A percentile compares a stretch with the other conserved stretches of the same genome.
phyloP scores from a whole-genome alignment of 1,284 basidiomycete genomes.

The Cystobasidium pallidum region DNA sequence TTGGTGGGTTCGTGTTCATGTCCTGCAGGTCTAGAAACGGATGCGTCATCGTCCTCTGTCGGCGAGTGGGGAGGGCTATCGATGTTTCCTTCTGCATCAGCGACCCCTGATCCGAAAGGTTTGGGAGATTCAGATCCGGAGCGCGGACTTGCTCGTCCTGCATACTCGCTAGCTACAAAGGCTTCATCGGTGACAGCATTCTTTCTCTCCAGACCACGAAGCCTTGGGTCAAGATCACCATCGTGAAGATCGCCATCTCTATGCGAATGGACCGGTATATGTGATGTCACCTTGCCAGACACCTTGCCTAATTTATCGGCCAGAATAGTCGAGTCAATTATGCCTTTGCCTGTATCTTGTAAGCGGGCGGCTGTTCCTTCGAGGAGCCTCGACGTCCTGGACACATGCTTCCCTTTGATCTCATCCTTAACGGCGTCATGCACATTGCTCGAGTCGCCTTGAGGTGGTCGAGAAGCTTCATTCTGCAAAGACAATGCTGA shows the following conservation, averaged over 20 bases:
- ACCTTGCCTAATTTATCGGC: slow-evolving; percentile 21
- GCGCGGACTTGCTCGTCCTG: slow-evolving; percentile 3
- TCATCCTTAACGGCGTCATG: background rate
- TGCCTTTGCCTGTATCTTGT: slow-evolving; percentile 20
- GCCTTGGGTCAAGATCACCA: background rate
- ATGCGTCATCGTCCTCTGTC: background rate
- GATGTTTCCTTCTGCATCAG: slow-evolving; percentile 4
- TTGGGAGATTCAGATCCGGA: slow-evolving; percentile 15
- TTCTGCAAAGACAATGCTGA: slow-evolving; percentile 6
- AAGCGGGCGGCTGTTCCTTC: slow-evolving; percentile 16
- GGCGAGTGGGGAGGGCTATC: background rate
- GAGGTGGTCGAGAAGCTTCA: background rate
- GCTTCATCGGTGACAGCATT: slow-evolving; percentile 37
- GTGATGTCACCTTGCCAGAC: background rate
- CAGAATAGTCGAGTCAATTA: background rate
- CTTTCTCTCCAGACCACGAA: slow-evolving; percentile 1
- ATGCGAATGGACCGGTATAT: background rate
- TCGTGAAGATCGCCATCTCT: slow-evolving; percentile 2
- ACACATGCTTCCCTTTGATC: slow-evolving; percentile 19
- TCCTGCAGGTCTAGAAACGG: background rate
- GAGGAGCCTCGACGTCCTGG: slow-evolving; percentile 12
- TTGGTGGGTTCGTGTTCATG: slow-evolving; percentile 20
- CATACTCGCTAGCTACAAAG: slow-evolving; percentile 40
- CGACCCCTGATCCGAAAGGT: slow-evolving; percentile 19
- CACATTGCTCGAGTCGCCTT: background rate